Percentiles rank a stretch among this genome's conserved stretches.
These are phyloP conservation scores for Trichoderma asperellum DNA, from an alignment of 2,329 filamentous ascomycete genomes.

Conservation along the genomic window DNA sequence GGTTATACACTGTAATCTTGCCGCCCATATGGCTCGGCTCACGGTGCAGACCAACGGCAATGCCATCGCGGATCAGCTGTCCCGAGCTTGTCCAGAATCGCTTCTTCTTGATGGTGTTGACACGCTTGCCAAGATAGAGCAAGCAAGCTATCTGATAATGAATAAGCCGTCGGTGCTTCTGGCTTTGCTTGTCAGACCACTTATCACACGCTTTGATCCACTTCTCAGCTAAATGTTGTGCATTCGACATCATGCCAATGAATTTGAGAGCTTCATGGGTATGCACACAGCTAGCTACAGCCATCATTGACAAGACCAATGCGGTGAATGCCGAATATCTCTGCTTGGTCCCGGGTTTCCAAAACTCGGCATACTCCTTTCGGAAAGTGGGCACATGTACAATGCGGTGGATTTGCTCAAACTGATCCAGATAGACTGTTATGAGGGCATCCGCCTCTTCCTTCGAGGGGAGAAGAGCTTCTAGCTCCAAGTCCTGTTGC, in stretches of 20 bases:
- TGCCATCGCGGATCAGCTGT: slow-evolving; percentile 59
- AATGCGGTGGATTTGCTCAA: slow-evolving; percentile 60
- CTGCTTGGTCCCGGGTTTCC: slow-evolving; percentile 49
- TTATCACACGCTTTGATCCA: slow-evolving; percentile 61
- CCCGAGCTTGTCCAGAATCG: slow-evolving; percentile 64
- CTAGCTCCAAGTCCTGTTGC: slow-evolving; percentile 54
- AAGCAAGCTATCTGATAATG: slow-evolving; percentile 65
- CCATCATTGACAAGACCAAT: slow-evolving; percentile 62
- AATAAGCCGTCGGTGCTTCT: slow-evolving; percentile 63
- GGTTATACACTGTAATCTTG: slow-evolving; percentile 61
- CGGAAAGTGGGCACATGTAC: slow-evolving; percentile 64
- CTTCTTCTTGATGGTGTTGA: slow-evolving; percentile 68
- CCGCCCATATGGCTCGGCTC: slow-evolving; percentile 60
- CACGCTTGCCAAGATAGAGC: slow-evolving; percentile 62
- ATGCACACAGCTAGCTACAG: slow-evolving; percentile 61
- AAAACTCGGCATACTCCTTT: slow-evolving; percentile 59
- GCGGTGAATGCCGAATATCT: slow-evolving; percentile 60
- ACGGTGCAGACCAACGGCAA: slow-evolving; percentile 62
- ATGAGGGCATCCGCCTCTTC: slow-evolving; percentile 55
- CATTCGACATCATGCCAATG: slow-evolving; percentile 61
- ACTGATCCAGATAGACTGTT: slow-evolving; percentile 57
- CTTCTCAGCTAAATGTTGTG: slow-evolving; percentile 57
- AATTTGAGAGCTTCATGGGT: slow-evolving; percentile 58
- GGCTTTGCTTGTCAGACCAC: slow-evolving; percentile 60
- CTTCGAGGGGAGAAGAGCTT: slow-evolving; percentile 53